Evolutionary conservation across 2,329 filamentous ascomycete species (phyloP), one percentile per base, ranked within the genome.

Genomic region (Meredithiella fracta): DNA sequence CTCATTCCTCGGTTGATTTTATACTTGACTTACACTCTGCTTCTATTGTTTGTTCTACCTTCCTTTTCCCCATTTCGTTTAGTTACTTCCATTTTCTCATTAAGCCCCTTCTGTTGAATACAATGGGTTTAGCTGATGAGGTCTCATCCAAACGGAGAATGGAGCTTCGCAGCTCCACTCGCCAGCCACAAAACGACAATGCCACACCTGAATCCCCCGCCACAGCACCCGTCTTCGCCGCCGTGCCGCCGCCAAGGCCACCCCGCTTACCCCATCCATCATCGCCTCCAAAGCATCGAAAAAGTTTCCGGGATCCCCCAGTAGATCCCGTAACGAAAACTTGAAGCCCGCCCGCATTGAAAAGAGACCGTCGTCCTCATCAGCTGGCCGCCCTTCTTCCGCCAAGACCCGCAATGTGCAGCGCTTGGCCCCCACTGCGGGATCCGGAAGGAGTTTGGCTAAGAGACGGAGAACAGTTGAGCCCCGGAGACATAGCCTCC

Each of bases 141-240:
- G 25, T 54, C 7, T 52, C 56, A 55, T 29, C 51, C 15, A 51
- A 51, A 40, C 52, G 54, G 23, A 42, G 56, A 47, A 34, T 51
- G 17, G 51, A 58, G 47, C 52, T 51, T 26, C 47, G 56, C 37
- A 49, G 29, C 23, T 54, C 51, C 23, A 34, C 38, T n/a, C 17
- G 15, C 20, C 40, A 49, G 56, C 56, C 56, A 51, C 44, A 49
- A 23, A n/a, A 8, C 22, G 51, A 47, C 3, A 34, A 54, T 9
- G 26, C 47, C 22, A 34, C 44, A 25, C 56, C 47, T 38, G 42
- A 26, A 31, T 54, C 56, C 56, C 56, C 4, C 56, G 56, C 56
- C 56, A 58, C 51, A 58, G 51, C 47, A 58, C 37, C 44, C 56
- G 56, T 17, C 15, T 51, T 34, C 44, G 56, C n/a, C 56, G 56